A percentile compares a stretch with the other conserved stretches of the same genome.
These are phyloP conservation scores for Tremellales sp. DNA, from an alignment of 1,284 basidiomycete genomes.

Conservation along the genomic window DNA sequence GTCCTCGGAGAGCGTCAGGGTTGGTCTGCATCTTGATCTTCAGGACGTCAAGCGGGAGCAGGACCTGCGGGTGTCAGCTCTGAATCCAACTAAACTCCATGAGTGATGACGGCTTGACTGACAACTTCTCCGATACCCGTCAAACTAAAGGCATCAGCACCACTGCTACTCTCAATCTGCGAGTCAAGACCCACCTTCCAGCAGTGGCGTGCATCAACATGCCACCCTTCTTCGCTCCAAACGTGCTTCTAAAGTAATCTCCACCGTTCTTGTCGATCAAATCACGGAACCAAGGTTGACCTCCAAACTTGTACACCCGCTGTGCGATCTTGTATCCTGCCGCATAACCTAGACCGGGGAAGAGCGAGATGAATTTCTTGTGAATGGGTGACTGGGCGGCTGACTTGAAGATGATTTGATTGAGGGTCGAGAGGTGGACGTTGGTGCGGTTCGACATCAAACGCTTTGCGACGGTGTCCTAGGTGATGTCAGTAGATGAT, in stretches of 20 bases:
- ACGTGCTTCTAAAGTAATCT: conserved; percentile 68
- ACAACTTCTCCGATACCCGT: conserved; percentile 97
- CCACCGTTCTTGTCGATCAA: conserved; percentile 75
- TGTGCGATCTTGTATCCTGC: conserved; percentile 95
- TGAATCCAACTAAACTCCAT: conserved; percentile 5
- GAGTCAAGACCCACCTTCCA: conserved; percentile 61
- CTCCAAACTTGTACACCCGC: conserved; percentile 96
- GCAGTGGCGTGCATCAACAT: conserved; percentile 94
- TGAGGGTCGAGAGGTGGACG: conserved; percentile 63
- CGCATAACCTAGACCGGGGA: conserved; percentile 96
- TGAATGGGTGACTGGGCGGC: conserved; percentile 65
- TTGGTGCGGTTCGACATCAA: conserved; percentile 93
- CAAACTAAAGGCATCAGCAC: conserved; percentile 56
- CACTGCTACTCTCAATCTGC: conserved; percentile 1
- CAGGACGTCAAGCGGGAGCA: conserved; percentile 90
- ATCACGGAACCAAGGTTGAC: conserved; percentile 97
- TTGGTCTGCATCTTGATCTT: conserved; percentile 99
- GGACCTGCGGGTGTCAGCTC: too few relatives aligned
- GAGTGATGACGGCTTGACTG: too few relatives aligned
- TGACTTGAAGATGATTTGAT: conserved; percentile 81
- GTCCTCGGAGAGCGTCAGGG: conserved; percentile 89
- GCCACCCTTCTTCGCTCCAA: conserved; percentile 95
- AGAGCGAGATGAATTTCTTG: conserved; percentile 82
- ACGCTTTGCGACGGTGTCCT: conserved; percentile 92
- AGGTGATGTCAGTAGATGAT: not conserved